These are phyloP conservation scores for Phytophthora tubulina DNA, from an alignment of 352 stramenopile genomes.

Conservation along the genomic window DNA sequence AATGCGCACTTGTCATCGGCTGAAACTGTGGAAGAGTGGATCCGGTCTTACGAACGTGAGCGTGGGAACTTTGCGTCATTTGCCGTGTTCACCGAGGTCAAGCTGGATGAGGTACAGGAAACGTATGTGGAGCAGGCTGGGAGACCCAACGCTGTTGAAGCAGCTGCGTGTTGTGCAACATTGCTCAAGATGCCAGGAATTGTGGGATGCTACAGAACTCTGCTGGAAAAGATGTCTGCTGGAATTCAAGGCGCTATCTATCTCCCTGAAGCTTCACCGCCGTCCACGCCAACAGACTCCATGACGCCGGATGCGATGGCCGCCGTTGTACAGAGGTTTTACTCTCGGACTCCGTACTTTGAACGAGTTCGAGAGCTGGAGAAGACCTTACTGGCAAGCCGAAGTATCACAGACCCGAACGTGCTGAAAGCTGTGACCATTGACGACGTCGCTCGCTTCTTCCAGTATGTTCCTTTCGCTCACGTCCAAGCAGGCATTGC, in stretches of 20 bases:
- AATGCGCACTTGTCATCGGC: conserved; percentile 52
- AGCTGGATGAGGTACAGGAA: conserved; percentile 80
- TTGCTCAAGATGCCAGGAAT: conserved; percentile 85
- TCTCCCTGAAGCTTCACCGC: conserved; percentile 26
- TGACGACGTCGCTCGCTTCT: conserved; percentile 57
- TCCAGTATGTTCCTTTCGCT: conserved; percentile 55
- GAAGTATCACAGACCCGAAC: conserved; percentile 52
- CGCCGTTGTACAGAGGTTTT: conserved; percentile 63
- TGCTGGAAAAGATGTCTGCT: conserved; percentile 74
- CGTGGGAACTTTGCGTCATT: conserved; percentile 78
- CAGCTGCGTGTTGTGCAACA: conserved; percentile 77
- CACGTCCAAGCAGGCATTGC: conserved; percentile 43
- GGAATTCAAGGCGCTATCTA: conserved; percentile 75
- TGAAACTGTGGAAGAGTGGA: conserved; percentile 70
- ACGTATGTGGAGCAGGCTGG: conserved; percentile 55
- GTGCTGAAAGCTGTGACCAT: conserved; percentile 51
- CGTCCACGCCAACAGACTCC: neutral
- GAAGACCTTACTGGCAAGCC: conserved; percentile 46
- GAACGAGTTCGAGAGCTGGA: conserved; percentile 66
- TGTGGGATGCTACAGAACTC: conserved; percentile 69
- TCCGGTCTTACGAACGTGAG: conserved; percentile 74
- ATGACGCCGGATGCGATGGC: conserved; percentile 50
- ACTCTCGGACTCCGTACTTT: conserved; percentile 77
- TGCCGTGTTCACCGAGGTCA: conserved; percentile 80
- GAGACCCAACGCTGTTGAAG: conserved; percentile 76